These are phyloP conservation scores for Trichoderma sp. DNA, from an alignment of 2,329 filamentous ascomycete genomes.

Conservation along the genomic window DNA sequence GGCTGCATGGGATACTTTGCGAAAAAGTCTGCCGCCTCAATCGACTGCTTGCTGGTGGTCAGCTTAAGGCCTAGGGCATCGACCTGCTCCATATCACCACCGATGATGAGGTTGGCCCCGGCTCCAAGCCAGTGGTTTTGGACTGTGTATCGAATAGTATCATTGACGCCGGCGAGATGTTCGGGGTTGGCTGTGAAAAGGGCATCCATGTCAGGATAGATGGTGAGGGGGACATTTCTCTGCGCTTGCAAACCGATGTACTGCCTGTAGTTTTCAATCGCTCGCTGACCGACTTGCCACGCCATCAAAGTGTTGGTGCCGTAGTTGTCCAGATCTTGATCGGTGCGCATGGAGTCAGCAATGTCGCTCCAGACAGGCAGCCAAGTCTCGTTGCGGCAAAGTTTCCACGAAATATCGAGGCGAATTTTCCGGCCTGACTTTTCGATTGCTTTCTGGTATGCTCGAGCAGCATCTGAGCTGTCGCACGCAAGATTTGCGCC, in stretches of 20 bases:
- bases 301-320: conserved; percentile 25
- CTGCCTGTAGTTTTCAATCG: conserved; percentile 27
- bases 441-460: conserved; percentile 20
- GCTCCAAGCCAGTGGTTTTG: conserved; percentile 29
- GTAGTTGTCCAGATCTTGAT: conserved; percentile 26
- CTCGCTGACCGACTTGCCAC: conserved; percentile 25
- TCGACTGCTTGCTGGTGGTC: conserved; percentile 25
- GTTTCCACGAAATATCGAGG: conserved; percentile 27
- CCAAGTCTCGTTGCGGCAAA: conserved; percentile 28
- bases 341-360: conserved; percentile 23
- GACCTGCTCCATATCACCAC: conserved; percentile 22
- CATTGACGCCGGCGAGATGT: conserved; percentile 24
- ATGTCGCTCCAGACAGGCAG: conserved; percentile 25
- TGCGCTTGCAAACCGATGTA: conserved; percentile 27
- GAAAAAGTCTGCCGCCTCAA: conserved; percentile 25
- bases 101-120: conserved; percentile 24
- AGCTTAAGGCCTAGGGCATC: conserved; percentile 17
- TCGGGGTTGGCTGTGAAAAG: conserved; percentile 25
- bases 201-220: conserved; percentile 28
- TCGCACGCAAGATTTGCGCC: conserved; percentile 25
- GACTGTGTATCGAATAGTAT: conserved; percentile 26
- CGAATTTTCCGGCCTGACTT: conserved; percentile 21
- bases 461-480: conserved; percentile 16
- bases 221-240: conserved; percentile 23
- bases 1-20: conserved; percentile 29